phyloP scores from a whole-genome alignment of 2,329 filamentous ascomycete genomes.

The Cercospora beticola region DNA sequence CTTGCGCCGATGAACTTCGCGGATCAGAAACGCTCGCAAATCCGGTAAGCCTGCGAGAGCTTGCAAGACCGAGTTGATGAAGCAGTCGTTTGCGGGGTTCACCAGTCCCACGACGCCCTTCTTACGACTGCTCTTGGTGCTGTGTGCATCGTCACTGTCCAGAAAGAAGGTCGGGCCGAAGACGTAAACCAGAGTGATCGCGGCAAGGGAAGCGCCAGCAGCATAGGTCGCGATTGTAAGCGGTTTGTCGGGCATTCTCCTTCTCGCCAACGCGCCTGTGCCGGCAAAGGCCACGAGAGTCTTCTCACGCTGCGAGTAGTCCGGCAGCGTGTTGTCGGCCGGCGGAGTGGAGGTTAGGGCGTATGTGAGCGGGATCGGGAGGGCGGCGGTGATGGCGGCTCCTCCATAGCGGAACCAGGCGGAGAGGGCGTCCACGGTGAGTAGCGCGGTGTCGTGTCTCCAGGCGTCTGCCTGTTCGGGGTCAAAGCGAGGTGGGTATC shows the following conservation, averaged over 20 bases:
- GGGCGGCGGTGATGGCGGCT: conserved; percentile 19
- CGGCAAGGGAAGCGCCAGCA: conserved; percentile 90
- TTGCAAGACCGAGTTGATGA: conserved; percentile 93
- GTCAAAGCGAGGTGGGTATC: neutral
- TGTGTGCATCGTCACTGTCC: conserved; percentile 69
- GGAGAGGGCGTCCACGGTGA: conserved; percentile 21
- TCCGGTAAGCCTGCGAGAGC: conserved; percentile 87
- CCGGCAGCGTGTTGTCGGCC: conserved; percentile 5
- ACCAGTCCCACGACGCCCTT: conserved; percentile 84
- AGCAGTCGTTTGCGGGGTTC: conserved; percentile 82
- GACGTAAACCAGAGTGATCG: conserved; percentile 92
- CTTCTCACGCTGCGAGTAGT: conserved; percentile 25
- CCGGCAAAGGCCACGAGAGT: conserved; percentile 35
- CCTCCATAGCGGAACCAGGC: conserved; percentile 23
- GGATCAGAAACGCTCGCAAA: conserved; percentile 85
- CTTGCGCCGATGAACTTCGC: conserved; percentile 79
- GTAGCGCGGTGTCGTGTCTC: neutral
- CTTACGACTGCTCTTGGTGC: conserved; percentile 63
- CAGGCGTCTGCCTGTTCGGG: conserved; percentile 2
- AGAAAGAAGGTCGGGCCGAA: conserved; percentile 97
- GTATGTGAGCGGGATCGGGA: conserved; percentile 7
- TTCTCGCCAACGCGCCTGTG: conserved; percentile 26
- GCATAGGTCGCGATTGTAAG: conserved; percentile 88
- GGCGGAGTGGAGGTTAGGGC: neutral
- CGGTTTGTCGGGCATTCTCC: conserved; percentile 74